Evolutionary conservation across 2,329 filamentous ascomycete species (phyloP).

Genomic region (Epichloe elymi): DNA sequence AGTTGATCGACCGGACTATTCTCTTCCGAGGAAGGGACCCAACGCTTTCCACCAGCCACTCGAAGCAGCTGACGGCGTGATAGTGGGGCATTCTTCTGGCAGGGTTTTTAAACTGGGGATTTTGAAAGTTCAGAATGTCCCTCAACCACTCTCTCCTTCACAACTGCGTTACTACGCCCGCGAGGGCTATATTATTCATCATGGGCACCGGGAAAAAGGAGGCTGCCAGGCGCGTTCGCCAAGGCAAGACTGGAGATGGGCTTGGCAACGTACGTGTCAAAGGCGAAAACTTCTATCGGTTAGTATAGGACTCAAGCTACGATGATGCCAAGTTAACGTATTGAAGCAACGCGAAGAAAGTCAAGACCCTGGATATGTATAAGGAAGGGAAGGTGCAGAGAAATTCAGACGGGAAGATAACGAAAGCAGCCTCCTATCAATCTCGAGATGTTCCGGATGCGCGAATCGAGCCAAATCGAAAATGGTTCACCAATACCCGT

Average conservation of each 20-base stretch:
- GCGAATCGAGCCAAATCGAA: constrained; percentile 86
- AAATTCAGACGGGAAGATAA: constrained; percentile 73
- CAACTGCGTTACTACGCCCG: neutral
- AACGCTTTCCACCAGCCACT: neutral
- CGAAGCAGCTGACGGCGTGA: neutral
- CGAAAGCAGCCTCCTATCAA: constrained; percentile 73
- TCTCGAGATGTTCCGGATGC: constrained; percentile 69
- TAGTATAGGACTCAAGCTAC: constrained; percentile 14
- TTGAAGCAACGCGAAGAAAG: constrained; percentile 59
- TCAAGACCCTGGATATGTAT: constrained; percentile 79
- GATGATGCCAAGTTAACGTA: constrained; percentile 7
- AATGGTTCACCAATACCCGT: constrained; percentile 95
- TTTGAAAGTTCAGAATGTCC: neutral
- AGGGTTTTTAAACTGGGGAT: constrained; percentile 4
- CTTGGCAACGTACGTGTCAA: constrained; percentile 87
- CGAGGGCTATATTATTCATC: constrained; percentile 8
- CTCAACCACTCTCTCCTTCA: neutral
- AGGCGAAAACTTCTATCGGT: constrained; percentile 97
- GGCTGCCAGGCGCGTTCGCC: constrained; percentile 63
- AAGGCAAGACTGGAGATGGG: constrained; percentile 75
- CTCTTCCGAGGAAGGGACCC: neutral
- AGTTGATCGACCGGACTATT: neutral
- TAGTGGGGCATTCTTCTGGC: neutral
- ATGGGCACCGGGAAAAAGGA: constrained; percentile 96
- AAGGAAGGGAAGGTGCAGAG: constrained; percentile 75